Evolutionary conservation across 208 protist species (phyloP).

Genomic region (Phytomonas francai): DNA sequence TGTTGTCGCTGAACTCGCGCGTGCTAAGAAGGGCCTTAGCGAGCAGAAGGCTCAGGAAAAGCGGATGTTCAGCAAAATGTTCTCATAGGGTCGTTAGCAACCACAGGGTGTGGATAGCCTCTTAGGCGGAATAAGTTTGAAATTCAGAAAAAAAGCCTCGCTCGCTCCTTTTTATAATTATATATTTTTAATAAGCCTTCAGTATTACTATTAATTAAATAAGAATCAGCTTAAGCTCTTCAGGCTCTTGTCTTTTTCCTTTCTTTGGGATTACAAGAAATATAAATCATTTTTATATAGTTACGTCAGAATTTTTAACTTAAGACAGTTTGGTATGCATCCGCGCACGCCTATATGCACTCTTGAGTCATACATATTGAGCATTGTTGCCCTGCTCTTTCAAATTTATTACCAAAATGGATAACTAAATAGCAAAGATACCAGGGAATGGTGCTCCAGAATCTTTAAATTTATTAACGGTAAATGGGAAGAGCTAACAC

Average conservation of each 20-base stretch:
- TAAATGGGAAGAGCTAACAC: background rate
- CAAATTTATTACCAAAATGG: background rate
- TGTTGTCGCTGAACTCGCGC: conserved; percentile 36
- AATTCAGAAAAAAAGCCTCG: background rate
- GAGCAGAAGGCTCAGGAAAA: conserved; percentile 42
- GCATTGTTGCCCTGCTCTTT: background rate
- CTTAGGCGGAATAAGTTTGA: background rate
- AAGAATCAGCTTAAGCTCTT: background rate
- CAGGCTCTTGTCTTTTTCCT: background rate
- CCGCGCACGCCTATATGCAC: background rate
- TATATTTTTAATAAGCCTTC: background rate
- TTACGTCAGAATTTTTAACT: background rate
- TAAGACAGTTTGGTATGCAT: background rate
- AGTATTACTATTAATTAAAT: background rate
- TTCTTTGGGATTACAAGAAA: background rate
- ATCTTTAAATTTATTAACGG: background rate
- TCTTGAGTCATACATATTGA: background rate
- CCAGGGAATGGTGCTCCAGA: background rate
- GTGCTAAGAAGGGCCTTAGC: conserved; percentile 22
- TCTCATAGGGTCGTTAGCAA: conserved; percentile 15
- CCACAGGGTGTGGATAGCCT: background rate
- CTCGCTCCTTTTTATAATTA: background rate
- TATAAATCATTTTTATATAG: background rate
- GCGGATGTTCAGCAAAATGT: conserved; percentile 72
- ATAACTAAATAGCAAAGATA: background rate